Evolutionary conservation across 2,329 filamentous ascomycete genomes (phyloP), one percentile per base, ranked within the genome.

Genomic region (Didymella pinodella): DNA sequence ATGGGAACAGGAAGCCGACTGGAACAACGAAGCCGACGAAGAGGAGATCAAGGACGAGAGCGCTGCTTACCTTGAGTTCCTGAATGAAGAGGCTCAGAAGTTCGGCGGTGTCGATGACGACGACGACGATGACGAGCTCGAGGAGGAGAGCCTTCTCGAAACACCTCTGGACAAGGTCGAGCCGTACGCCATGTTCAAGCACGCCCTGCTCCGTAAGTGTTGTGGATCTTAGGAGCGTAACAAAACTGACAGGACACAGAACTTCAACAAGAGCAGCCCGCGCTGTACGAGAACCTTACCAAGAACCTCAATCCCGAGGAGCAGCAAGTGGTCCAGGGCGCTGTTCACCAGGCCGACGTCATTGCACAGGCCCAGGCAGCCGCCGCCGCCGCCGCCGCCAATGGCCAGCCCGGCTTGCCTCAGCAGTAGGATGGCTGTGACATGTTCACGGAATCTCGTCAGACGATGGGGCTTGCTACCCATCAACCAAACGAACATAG

Each of bases 161-260:
- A 96, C 94, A 12, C 93, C 94, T 16, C 84, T 99, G 25, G 95
- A 99, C 78, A 95, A 95, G 80, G 85, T 99, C 62, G 95, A 99
- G 79, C 93, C 94, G 2, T 99, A 99, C 73, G 86, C 89, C 74
- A 83, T 97, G 62, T 97, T 99, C 85, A 90, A 92, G 75, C 84
- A 86, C 62, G 89, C 91, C 18, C 82, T 98, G 66, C 79, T 94
- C 73, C 90, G 93, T 97, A 87, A 78, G 91, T 87, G 25, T 44
- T 34, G 25, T 44, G 18, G 14, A n/a, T 45, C 4, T 25, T 5
- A 6, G 22, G 32, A 16, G 1, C 28, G 1, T 32, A 31, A 11
- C 36, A 32, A 7, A 26, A 16, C 59, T 75, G 61, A 75, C 75
- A 79, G 59, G 77, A 29, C 45, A 29, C 40, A 96, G 93, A 86